Conservation (phyloP, 495 filamentous ascomycete genomes). For the Cairneyella variabilis region DNA sequence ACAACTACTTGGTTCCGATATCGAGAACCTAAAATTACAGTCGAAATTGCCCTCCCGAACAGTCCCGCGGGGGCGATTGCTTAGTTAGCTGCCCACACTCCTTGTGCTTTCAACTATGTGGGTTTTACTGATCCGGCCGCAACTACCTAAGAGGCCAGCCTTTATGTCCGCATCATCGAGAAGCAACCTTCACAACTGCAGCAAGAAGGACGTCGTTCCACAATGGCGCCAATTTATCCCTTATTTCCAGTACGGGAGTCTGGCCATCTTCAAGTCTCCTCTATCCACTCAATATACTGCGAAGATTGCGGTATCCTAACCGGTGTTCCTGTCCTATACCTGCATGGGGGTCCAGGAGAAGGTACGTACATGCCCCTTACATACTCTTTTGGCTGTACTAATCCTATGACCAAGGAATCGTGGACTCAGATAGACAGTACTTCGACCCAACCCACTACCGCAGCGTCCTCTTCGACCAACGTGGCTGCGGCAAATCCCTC, state of each 20-base stretch:
- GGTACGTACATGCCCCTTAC: slow-evolving; percentile 7
- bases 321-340: slow-evolving; percentile 35
- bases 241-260: slow-evolving; percentile 19
- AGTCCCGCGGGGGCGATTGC: too few relatives aligned
- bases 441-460: slow-evolving; percentile 43
- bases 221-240: slow-evolving; percentile 22
- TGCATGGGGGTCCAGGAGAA: slow-evolving; percentile 44
- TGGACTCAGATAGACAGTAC: slow-evolving; percentile 29
- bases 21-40: too few relatives aligned
- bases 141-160: too few relatives aligned
- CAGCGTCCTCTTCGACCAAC: slow-evolving; percentile 43
- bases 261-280: slow-evolving; percentile 32
- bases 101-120: too few relatives aligned
- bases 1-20: too few relatives aligned
- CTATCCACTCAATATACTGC: slow-evolving; percentile 38
- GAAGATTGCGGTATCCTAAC: slow-evolving; percentile 39
- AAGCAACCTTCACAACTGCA: too few relatives aligned
- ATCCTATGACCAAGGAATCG: slow-evolving; percentile 23
- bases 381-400: neutral
- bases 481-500: slow-evolving; percentile 40
- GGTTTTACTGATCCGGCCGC: too few relatives aligned
- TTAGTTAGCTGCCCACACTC: too few relatives aligned
- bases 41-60: too few relatives aligned
- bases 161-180: too few relatives aligned
- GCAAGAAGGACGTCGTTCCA: too few relatives aligned